Conservation (phyloP, 2,329 filamentous ascomycete species). For the Aureobasidium vineae region DNA sequence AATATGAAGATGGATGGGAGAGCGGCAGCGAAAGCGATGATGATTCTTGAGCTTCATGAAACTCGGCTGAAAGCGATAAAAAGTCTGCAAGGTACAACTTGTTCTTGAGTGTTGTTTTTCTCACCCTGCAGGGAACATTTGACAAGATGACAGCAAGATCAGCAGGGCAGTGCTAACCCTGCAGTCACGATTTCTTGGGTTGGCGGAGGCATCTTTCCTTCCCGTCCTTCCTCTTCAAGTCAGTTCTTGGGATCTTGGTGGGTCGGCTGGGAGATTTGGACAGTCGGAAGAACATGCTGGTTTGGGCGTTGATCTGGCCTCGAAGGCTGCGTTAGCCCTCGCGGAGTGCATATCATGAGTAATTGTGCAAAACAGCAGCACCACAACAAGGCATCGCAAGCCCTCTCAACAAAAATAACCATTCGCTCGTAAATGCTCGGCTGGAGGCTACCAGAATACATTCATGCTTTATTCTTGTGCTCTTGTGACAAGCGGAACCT, state of each 20-base stretch:
- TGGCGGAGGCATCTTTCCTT: neutral
- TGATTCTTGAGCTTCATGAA: slow-evolving; percentile 25
- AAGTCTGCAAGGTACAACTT: slow-evolving; percentile 4
- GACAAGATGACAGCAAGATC: slow-evolving; percentile 1
- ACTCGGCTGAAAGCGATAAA: neutral
- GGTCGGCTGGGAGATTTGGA: neutral
- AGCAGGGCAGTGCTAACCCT: slow-evolving; percentile 7
- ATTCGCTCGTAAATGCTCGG: neutral
- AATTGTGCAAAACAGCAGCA: slow-evolving; percentile 7
- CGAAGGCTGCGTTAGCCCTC: slow-evolving; percentile 1
- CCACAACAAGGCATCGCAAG: neutral
- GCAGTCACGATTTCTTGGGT: slow-evolving; percentile 4
- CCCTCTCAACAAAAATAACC: neutral
- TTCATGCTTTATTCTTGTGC: slow-evolving; percentile 12
- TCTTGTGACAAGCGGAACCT: slow-evolving; percentile 2
- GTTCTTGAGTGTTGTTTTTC: neutral
- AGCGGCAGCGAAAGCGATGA: slow-evolving; percentile 68
- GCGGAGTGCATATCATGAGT: slow-evolving; percentile 17
- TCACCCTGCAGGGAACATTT: neutral
- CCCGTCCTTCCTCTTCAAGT: slow-evolving; percentile 14
- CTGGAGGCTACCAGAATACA: neutral
- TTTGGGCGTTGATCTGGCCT: neutral
- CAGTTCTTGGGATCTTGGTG: neutral
- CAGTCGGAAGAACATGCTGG: slow-evolving; percentile 2
- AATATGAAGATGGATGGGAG: slow-evolving; percentile 85